Conservation (phyloP, 805 yeast species). For the Suhomyces kilbournensis region DNA sequence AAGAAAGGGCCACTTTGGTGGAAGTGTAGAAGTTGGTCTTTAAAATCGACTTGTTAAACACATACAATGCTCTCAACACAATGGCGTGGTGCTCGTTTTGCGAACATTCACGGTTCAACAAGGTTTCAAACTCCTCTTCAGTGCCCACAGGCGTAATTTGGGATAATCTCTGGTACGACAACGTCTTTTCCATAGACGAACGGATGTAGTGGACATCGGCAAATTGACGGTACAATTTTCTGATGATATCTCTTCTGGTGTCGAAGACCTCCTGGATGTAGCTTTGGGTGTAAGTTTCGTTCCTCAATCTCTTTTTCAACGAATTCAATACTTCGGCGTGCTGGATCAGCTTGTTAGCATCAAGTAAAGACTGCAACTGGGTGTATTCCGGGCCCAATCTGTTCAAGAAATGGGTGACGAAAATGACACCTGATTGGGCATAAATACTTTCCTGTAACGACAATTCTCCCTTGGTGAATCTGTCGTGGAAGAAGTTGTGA, state of each 20-base stretch:
- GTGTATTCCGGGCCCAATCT: conserved; percentile 88
- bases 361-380: conserved; percentile 62
- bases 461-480: conserved; percentile 70
- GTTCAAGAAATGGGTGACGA: conserved; percentile 91
- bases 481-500: conserved; percentile 70
- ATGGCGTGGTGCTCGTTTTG: conserved; percentile 77
- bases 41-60: conserved; percentile 81
- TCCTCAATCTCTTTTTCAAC: conserved; percentile 83
- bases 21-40: conserved; percentile 94
- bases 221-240: conserved; percentile 84
- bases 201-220: conserved; percentile 87
- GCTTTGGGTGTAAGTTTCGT: conserved; percentile 88
- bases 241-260: conserved; percentile 65
- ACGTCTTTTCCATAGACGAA: conserved; percentile 66
- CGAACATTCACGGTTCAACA: conserved; percentile 65
- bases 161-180: conserved; percentile 84
- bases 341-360: conserved; percentile 56
- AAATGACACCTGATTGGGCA: conserved; percentile 89
- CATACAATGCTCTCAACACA: conserved; percentile 76
- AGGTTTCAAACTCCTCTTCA: conserved; percentile 69
- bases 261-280: conserved; percentile 76
- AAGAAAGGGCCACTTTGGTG: conserved; percentile 91
- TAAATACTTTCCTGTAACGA: conserved; percentile 93
- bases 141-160: conserved; percentile 70
- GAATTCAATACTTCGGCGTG: conserved; percentile 74